Base-by-base conservation (phyloP, 768 basidiomycete genomes). In the Leucocoprinus leucothites region DNA sequence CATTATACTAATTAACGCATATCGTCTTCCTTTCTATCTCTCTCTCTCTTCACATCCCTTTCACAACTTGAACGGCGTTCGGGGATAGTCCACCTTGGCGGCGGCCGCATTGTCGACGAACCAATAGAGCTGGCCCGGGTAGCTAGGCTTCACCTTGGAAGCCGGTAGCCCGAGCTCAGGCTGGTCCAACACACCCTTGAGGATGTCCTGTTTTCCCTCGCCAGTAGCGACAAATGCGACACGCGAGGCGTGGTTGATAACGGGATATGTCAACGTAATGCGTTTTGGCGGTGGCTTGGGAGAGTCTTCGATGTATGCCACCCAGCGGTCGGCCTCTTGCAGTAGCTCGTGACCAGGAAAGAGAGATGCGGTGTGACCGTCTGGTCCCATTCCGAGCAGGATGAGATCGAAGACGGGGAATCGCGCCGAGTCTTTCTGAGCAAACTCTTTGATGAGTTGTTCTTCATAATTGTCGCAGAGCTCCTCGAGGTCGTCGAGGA, bases 341-440 rank as follows among this genome's bases (percentile, higher is more conserved):
- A 99, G 81, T 36, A 98, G 80, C 21, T 73, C 70, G 66, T 98
- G 96, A n/a, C 81, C 89, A 8, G 97, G 97, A 83, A 99, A 99
- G 61, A 99, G 86, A 6, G 91, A 94, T 58, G 89, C 94, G 40
- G 96, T 98, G 77, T 99, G 97, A n/a, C 96, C 96, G 68, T 98
- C 97, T 4, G 91, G 91, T 26, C 97, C 97, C 82, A 95, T 86
- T 47, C 97, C 97, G 49, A 99, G 87, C 42, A 99, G 84, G 73
- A 98, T 89, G 67, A 99, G 84, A 68, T 99, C 97, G 70, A 99
- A 98, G 49, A 97, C 79, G 59, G 97, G 97, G 81, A 98, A 98
- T 57, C 95, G 87, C 16, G 96, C 96, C 3, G 94, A 79, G 68
- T 98, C 93, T 67, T 86, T 91, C 66, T 88, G 85, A 0, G 95